A percentile compares a stretch with the other conserved stretches of the same genome.
These are phyloP conservation scores for Lecanosticta acicola DNA, from an alignment of 2,329 filamentous ascomycete species.

Conservation along the genomic window DNA sequence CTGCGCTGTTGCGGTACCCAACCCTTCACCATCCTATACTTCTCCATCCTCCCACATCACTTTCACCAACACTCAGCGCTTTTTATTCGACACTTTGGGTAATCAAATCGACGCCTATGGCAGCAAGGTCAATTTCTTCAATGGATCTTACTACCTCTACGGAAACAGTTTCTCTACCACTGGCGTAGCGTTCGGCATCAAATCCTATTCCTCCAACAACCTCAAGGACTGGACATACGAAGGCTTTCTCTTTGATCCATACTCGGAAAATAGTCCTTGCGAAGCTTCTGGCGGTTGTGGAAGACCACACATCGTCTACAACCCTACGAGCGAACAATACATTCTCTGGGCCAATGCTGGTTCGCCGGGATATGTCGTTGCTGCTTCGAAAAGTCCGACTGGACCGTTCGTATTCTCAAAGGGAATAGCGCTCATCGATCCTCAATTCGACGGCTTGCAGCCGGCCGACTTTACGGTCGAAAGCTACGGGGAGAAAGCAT, in stretches of 20 bases:
- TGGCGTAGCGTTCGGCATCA: slow-evolving; percentile 22
- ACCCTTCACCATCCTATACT: background rate
- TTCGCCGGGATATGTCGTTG: slow-evolving; percentile 19
- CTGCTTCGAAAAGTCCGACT: slow-evolving; percentile 17
- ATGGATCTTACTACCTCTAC: slow-evolving; percentile 24
- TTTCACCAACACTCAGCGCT: slow-evolving; percentile 19
- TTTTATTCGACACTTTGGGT: slow-evolving; percentile 23
- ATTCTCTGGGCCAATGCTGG: slow-evolving; percentile 27
- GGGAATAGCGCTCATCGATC: slow-evolving; percentile 16
- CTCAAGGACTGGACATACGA: slow-evolving; percentile 23
- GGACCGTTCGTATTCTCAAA: slow-evolving; percentile 20
- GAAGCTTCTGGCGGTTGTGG: slow-evolving; percentile 17
- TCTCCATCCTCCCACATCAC: slow-evolving; percentile 9
- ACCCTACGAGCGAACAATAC: slow-evolving; percentile 15
- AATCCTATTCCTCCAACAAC: slow-evolving; percentile 22
- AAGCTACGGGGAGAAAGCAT: slow-evolving; percentile 15
- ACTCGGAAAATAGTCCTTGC: slow-evolving; percentile 7
- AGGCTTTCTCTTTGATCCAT: slow-evolving; percentile 22
- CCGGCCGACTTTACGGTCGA: slow-evolving; percentile 23
- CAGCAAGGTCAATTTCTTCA: slow-evolving; percentile 23
- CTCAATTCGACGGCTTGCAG: slow-evolving; percentile 17
- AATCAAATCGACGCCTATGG: slow-evolving; percentile 26
- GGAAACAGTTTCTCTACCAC: slow-evolving; percentile 24
- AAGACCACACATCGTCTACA: slow-evolving; percentile 25
- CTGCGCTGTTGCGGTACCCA: background rate